Base-by-base conservation (phyloP, 176 grass and related monocot genomes). In the Panicum miliaceum region DNA sequence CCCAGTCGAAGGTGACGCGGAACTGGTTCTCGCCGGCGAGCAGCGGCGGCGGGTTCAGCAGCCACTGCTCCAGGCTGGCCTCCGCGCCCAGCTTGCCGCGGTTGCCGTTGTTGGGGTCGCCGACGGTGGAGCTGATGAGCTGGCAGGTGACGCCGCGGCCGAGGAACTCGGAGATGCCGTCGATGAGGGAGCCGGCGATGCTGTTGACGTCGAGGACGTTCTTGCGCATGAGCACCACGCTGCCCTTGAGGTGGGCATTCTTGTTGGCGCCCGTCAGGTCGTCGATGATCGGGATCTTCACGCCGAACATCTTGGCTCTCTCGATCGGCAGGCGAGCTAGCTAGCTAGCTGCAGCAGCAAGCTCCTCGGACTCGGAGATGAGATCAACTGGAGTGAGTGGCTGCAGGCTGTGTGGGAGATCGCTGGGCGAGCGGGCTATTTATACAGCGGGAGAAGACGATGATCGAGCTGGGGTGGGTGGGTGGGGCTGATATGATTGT, bases 121-220 rank as follows among this genome's bases (percentile, higher is more conserved):
- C 65, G 66, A 79, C 20, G 20, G 90, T 97, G 79, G 92, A 75
- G 77, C 92, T 94, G 90, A 97, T 42, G 27, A 94, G 94, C 63
- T 94, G 88, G 67, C 91, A 91, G 29, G 92, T 78, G 85, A 97
- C 72, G 10, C 72, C 72, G 4, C 5, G 72, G 72, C 72, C 72
- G 47, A 75, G 48, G 72, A 75, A 75, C 72, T 75, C 72, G 48
- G 48, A 20, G 72, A 75, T 3, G 72, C 27, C 47, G 72, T 75
- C 72, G 48, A 75, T 0, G 48, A 75, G 0, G 72, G 72, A 2
- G 72, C 27, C 0, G 48, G 27, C 48, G 8, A 75, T 22, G 72
- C 10, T 74, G 27, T 8, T 74, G 71, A 74, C 72, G 48, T 75
- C 48, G 72, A 75, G 72, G 0, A 54, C 72, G 72, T 10, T 75